Evolutionary conservation across 371 early-diverging fungal species (phyloP), one percentile per base, ranked within the genome.

Genomic region (Mortierella sp.): DNA sequence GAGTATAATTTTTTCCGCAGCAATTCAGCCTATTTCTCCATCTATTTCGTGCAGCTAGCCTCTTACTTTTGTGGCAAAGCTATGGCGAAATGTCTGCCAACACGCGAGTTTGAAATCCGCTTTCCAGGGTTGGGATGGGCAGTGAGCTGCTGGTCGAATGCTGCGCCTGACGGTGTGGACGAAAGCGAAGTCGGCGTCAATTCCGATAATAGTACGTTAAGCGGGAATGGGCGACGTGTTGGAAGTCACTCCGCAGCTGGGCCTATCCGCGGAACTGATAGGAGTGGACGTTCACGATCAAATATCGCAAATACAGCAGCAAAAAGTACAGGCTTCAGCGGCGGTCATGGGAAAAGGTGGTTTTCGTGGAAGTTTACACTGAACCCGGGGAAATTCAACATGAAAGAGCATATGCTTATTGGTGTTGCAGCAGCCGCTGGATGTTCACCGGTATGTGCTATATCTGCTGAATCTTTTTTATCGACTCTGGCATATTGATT

Each of bases 391-490:
- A 85, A 85, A 64, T 87, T 87, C 74, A 86, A 84, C 68, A 75
- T 86, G 66, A 89, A 89, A 66, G 89, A 89, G 66, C 89, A 89
- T 59, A 84, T 83, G 62, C 59, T 87, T 6, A 85, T 87, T n/a
- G 85, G 80, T 9, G 62, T 84, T 54, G 77, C 83, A 5, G 83
- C 83, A 15, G 80, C 76, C 22, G 83, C 83, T 32, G 85, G 82
- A 35, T 74, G 81, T 55, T 62, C 73, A 29, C 82, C 81, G 0
- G 82, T 83, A 64, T 70, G 76, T n/a, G 28, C 7, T 13, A 29
- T 53, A 10, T 42, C 22, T 15, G 12, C 13, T 3, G 42, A 19
- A 13, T 19, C 40, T 4, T 40, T 13, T 13, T 13, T 8, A 40
- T 40, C 40, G 40, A 7, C 15, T 40, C 13, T 40, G n/a, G n/a